These are phyloP conservation scores for Boletus barrowsii DNA, from an alignment of 768 basidiomycete species.

Conservation along the genomic window DNA sequence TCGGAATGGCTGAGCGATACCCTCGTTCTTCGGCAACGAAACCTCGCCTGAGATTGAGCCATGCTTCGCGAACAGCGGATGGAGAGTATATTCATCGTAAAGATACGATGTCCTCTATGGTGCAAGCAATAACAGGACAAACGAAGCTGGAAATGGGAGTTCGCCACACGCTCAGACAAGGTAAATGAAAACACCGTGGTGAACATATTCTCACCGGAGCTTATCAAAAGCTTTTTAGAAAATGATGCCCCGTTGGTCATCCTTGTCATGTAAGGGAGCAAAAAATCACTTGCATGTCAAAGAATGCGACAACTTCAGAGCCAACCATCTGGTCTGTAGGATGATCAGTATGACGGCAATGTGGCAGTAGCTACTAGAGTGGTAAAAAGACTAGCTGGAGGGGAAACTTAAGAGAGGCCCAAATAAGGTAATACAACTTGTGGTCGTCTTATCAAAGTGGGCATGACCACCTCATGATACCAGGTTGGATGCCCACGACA, in stretches of 20 bases:
- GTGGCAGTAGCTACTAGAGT: too few relatives aligned
- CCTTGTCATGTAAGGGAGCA: not conserved
- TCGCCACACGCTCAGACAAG: too few relatives aligned
- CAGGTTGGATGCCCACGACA: too few relatives aligned
- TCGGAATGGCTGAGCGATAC: slow-evolving; percentile 9
- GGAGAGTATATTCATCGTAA: slow-evolving; percentile 23
- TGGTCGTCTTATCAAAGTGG: too few relatives aligned
- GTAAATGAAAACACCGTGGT: too few relatives aligned
- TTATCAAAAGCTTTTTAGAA: slow-evolving; percentile 11
- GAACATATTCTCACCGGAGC: slow-evolving; percentile 12
- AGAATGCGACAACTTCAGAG: slow-evolving; percentile 9
- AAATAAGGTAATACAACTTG: too few relatives aligned
- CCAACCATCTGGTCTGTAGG: slow-evolving; percentile 10
- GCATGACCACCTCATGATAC: too few relatives aligned
- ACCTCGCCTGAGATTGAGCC: slow-evolving; percentile 21
- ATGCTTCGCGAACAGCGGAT: slow-evolving; percentile 19
- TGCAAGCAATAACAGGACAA: slow-evolving; percentile 18
- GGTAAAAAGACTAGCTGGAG: too few relatives aligned
- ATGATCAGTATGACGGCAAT: not conserved
- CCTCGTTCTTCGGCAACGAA: slow-evolving; percentile 16
- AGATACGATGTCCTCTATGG: slow-evolving; percentile 6
- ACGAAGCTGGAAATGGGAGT: slow-evolving; percentile 9
- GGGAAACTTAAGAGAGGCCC: too few relatives aligned
- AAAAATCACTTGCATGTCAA: slow-evolving; percentile 9
- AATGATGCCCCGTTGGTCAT: not conserved